phyloP scores from a whole-genome alignment of 2,329 filamentous ascomycete species.

The Macroventuria anomochaeta region DNA sequence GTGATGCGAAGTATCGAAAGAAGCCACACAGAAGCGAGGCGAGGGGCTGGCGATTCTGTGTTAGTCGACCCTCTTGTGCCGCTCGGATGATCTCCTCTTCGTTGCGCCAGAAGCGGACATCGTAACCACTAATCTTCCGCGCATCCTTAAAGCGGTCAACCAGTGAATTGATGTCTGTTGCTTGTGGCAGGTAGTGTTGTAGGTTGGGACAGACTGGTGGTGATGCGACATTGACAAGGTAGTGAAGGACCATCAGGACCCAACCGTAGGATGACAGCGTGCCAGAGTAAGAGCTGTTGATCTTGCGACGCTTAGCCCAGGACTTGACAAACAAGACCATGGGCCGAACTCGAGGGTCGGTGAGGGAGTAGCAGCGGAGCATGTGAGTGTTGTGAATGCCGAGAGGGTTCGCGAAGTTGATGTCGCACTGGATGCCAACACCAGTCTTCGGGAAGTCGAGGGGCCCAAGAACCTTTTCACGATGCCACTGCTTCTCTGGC shows the following conservation, averaged over 20 bases:
- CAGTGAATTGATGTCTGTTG: slow-evolving; percentile 22
- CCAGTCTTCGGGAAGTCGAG: slow-evolving; percentile 80
- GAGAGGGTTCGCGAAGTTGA: slow-evolving; percentile 87
- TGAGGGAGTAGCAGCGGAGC: slow-evolving; percentile 80
- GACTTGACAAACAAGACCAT: slow-evolving; percentile 88
- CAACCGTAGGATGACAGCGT: slow-evolving; percentile 91
- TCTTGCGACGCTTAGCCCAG: slow-evolving; percentile 84
- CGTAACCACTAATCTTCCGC: slow-evolving; percentile 66
- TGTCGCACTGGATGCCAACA: slow-evolving; percentile 85
- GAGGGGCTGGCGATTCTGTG: slow-evolving; percentile 71
- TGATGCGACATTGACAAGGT: slow-evolving; percentile 79
- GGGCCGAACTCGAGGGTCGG: slow-evolving; percentile 76
- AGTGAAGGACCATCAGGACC: slow-evolving; percentile 90
- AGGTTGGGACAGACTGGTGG: slow-evolving; percentile 88
- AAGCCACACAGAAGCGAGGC: slow-evolving; percentile 80
- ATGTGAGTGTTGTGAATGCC: slow-evolving; percentile 84
- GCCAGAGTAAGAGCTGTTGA: slow-evolving; percentile 86
- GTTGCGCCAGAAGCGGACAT: slow-evolving; percentile 79
- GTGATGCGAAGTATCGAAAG: slow-evolving; percentile 82
- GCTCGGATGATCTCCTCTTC: slow-evolving; percentile 71
- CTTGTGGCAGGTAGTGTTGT: slow-evolving; percentile 60
- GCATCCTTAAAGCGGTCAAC: slow-evolving; percentile 51
- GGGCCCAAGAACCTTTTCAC: slow-evolving; percentile 56
- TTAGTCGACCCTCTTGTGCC: slow-evolving; percentile 65
- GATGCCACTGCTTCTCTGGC: slow-evolving; percentile 49